These are phyloP conservation scores for Mycocentrospora acerina DNA, from an alignment of 2,329 filamentous ascomycete species.

Conservation along the genomic window DNA sequence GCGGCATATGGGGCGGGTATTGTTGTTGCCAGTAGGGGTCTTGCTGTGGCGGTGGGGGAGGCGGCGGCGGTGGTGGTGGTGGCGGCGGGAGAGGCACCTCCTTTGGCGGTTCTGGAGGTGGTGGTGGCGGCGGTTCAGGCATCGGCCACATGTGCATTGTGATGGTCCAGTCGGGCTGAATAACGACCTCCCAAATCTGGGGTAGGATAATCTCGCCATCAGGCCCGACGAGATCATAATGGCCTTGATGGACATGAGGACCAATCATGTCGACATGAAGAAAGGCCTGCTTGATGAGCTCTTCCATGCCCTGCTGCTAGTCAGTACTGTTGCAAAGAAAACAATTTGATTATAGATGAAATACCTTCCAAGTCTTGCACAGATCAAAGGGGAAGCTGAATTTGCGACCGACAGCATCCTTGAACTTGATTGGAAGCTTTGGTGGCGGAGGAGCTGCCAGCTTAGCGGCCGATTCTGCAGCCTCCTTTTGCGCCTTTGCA, in stretches of 20 bases:
- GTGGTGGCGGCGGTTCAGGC: slow-evolving; percentile 33
- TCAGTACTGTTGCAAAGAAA: slow-evolving; percentile 51
- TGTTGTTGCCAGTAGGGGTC: neutral
- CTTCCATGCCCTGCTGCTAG: slow-evolving; percentile 60
- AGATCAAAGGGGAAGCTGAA: slow-evolving; percentile 32
- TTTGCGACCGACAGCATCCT: slow-evolving; percentile 33
- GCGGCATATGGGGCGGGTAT: too few relatives aligned
- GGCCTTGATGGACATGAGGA: slow-evolving; percentile 48
- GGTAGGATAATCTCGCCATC: slow-evolving; percentile 53
- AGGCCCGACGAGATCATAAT: slow-evolving; percentile 52
- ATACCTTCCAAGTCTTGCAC: slow-evolving; percentile 45
- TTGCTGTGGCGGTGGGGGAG: slow-evolving; percentile 14
- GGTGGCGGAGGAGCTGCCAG: slow-evolving; percentile 42
- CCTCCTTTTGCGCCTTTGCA: slow-evolving; percentile 51
- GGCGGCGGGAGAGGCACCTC: slow-evolving; percentile 12
- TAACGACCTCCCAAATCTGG: slow-evolving; percentile 51
- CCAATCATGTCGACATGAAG: slow-evolving; percentile 50
- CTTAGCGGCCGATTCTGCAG: slow-evolving; percentile 48
- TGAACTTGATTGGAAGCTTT: slow-evolving; percentile 32
- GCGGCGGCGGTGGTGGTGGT: slow-evolving; percentile 12
- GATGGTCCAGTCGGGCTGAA: slow-evolving; percentile 52
- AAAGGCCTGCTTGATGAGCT: slow-evolving; percentile 53
- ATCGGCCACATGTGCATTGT: slow-evolving; percentile 55
- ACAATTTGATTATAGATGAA: slow-evolving; percentile 48
- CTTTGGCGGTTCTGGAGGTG: slow-evolving; percentile 10